Conservation (phyloP, 805 yeast species). For the Candida succiphila region DNA sequence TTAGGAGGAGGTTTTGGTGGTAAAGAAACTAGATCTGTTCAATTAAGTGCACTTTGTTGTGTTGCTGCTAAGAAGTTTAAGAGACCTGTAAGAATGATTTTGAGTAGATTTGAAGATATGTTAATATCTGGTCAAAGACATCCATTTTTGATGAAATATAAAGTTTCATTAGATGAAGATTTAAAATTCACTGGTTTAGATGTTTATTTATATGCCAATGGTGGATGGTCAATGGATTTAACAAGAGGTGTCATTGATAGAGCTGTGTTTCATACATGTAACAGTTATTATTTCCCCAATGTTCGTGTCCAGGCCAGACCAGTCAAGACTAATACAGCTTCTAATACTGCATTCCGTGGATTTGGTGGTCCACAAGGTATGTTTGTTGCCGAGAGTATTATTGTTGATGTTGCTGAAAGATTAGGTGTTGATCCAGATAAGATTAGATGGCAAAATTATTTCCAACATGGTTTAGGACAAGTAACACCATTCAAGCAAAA, state of each 20-base stretch:
- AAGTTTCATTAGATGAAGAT: conserved; percentile 30
- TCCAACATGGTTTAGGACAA: conserved; percentile 17
- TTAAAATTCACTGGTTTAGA: conserved; percentile 30
- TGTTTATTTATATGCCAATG: conserved; percentile 31
- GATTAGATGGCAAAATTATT: conserved; percentile 28
- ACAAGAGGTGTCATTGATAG: conserved; percentile 40
- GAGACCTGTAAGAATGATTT: conserved; percentile 31
- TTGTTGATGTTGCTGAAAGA: conserved; percentile 28
- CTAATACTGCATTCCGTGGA: conserved; percentile 39
- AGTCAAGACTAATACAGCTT: conserved; percentile 34
- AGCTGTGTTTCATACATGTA: conserved; percentile 32
- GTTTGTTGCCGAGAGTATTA: conserved; percentile 31
- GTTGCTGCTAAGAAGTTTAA: conserved; percentile 32
- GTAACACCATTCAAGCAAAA: conserved; percentile 30
- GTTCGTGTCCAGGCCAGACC: conserved; percentile 27
- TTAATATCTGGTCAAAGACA: conserved; percentile 35
- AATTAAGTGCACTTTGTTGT: conserved; percentile 27
- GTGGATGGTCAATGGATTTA: conserved; percentile 39
- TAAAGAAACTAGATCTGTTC: conserved; percentile 33
- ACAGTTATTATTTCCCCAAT: conserved; percentile 33
- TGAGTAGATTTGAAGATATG: conserved; percentile 36
- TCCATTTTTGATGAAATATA: conserved; percentile 34
- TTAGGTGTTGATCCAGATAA: conserved; percentile 29
- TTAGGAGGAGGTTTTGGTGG: conserved; percentile 45
- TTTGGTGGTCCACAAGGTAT: conserved; percentile 44